A percentile compares a stretch with the other conserved stretches of the same genome.
Evolutionary conservation across 805 yeast species (phyloP).

Genomic region (Kuraishia capsulata): DNA sequence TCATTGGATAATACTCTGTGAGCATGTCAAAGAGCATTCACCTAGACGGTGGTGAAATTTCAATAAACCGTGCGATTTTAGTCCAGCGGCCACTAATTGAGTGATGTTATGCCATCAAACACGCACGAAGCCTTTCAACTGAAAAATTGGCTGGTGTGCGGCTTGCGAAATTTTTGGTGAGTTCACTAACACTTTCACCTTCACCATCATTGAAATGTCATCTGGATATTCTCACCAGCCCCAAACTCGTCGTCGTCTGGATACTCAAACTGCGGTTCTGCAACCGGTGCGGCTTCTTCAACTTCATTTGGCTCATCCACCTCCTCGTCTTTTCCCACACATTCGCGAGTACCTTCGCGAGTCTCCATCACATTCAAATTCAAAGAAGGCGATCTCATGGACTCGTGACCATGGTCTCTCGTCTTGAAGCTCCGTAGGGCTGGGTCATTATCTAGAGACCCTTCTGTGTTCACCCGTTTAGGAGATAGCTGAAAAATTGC

Average conservation of each 20-base stretch:
- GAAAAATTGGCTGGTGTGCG: too few species aligned
- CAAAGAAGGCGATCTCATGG: conserved; percentile 2
- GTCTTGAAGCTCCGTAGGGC: not conserved
- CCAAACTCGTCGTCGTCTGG: conserved; percentile 20
- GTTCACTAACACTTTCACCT: too few species aligned
- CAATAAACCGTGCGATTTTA: too few species aligned
- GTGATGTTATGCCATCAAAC: too few species aligned
- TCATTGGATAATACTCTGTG: not conserved
- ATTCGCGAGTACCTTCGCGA: not conserved
- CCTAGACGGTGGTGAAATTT: too few species aligned
- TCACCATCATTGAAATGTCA: conserved; percentile 19
- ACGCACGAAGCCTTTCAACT: too few species aligned
- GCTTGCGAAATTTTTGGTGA: too few species aligned
- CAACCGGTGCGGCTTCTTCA: not conserved
- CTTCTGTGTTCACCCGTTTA: not conserved
- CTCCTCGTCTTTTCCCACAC: not conserved
- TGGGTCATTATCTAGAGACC: not conserved
- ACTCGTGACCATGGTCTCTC: not conserved
- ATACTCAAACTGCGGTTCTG: conserved; percentile 11
- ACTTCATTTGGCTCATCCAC: not conserved
- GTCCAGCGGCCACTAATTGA: too few species aligned
- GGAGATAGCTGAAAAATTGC: not conserved
- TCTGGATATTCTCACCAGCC: conserved; percentile 17
- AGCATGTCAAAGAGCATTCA: too few species aligned
- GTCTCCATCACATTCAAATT: not conserved